phyloP scores from a whole-genome alignment of 352 stramenopile species.

The Globisporangium middletonii region DNA sequence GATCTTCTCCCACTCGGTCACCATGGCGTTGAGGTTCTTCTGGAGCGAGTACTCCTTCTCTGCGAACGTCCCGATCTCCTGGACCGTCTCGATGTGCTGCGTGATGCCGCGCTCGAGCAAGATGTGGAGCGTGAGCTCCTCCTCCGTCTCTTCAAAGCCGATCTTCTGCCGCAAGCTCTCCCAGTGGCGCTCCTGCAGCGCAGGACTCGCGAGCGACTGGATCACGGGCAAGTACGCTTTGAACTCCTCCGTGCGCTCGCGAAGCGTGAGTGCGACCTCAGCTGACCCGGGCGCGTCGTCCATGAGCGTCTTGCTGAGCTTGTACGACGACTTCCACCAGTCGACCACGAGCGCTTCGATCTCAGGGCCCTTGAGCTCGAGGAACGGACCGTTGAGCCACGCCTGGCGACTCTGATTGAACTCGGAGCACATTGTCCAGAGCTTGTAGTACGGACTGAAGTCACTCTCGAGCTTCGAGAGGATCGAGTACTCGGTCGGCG shows the following conservation, averaged over 20 bases:
- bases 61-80: conserved; percentile 86
- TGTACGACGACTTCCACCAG: conserved; percentile 93
- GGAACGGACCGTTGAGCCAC: conserved; percentile 90
- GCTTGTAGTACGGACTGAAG: conserved; percentile 90
- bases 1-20: conserved; percentile 91
- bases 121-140: conserved; percentile 80
- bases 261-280: conserved; percentile 80
- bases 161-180: conserved; percentile 86
- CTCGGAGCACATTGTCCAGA: conserved; percentile 95
- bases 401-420: conserved; percentile 89
- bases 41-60: conserved; percentile 95
- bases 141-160: conserved; percentile 81
- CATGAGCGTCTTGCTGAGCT: conserved; percentile 87
- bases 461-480: conserved; percentile 80
- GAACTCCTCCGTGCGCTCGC: conserved; percentile 91
- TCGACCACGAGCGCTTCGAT: conserved; percentile 90
- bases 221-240: conserved; percentile 90
- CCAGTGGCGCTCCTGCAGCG: conserved; percentile 92
- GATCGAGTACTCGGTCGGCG: conserved; percentile 88
- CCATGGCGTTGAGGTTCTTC: conserved; percentile 92
- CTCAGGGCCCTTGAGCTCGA: conserved; percentile 83
- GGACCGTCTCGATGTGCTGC: conserved; percentile 87
- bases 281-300: conserved; percentile 85
- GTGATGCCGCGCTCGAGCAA: conserved; percentile 80
- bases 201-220: conserved; percentile 86